These are phyloP conservation scores for Yamadazyma songkhlaensis DNA, from an alignment of 1,139 yeast species.

Conservation along the genomic window DNA sequence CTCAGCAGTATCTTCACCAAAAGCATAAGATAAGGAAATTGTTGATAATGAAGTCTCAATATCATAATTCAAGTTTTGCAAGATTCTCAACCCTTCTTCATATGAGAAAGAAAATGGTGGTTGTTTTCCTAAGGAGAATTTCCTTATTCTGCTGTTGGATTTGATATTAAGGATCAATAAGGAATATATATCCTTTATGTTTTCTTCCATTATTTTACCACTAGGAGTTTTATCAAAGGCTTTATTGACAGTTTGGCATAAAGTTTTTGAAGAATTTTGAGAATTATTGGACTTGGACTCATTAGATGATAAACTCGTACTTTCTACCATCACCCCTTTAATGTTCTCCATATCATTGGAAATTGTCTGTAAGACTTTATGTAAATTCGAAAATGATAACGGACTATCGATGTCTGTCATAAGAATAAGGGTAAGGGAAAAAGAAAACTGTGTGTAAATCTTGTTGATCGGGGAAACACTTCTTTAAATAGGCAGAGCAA, in stretches of 20 bases:
- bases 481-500: neutral
- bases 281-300: no score
- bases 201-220: slow-evolving; percentile 53
- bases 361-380: no score
- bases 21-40: slow-evolving; percentile 58
- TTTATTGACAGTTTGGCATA: slow-evolving; percentile 12
- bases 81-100: slow-evolving; percentile 48
- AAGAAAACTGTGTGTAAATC: no score
- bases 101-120: slow-evolving; percentile 55
- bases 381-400: no score
- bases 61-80: slow-evolving; percentile 49
- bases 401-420: no score
- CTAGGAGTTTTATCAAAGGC: slow-evolving; percentile 41
- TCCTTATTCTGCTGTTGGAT: slow-evolving; percentile 21
- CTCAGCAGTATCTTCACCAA: slow-evolving; percentile 51
- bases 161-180: slow-evolving; percentile 47
- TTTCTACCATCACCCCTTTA: no score
- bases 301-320: neutral
- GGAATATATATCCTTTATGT: slow-evolving; percentile 57
- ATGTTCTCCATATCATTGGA: no score
- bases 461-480: no score
- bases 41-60: slow-evolving; percentile 50
- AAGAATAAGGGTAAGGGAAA: no score
- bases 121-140: slow-evolving; percentile 15
- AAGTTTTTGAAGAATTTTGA: neutral